A percentile compares a stretch with the other conserved stretches of the same genome.
phyloP scores from a whole-genome alignment of 345 rosid genomes.

The Excoecaria cochinchinensis region DNA sequence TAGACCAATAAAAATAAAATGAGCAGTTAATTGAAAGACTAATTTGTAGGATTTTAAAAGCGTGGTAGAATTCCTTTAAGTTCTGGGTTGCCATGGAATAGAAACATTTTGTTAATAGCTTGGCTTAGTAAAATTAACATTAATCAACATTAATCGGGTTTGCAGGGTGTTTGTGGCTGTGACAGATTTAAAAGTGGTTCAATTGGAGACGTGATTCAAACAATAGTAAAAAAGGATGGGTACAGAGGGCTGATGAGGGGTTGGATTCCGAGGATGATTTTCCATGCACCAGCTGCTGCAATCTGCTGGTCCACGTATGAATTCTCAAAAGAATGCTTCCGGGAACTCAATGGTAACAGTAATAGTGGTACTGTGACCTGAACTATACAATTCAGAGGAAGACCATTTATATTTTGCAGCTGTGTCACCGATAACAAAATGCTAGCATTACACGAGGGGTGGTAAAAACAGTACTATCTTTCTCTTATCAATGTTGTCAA shows the following conservation, averaged over 20 bases:
- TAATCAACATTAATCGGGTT: slow-evolving; percentile 8
- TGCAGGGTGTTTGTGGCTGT: slow-evolving; percentile 97
- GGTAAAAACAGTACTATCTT: slow-evolving; percentile 14
- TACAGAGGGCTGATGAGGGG: slow-evolving; percentile 87
- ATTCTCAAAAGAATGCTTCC: slow-evolving; percentile 68
- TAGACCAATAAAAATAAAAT: neutral
- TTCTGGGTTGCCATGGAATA: neutral
- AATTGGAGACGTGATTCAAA: slow-evolving; percentile 60
- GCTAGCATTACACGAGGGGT: slow-evolving; percentile 15
- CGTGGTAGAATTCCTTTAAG: neutral
- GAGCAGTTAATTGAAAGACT: neutral
- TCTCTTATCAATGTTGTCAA: neutral
- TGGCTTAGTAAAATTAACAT: neutral
- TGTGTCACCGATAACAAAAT: slow-evolving; percentile 7
- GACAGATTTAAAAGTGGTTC: slow-evolving; percentile 76
- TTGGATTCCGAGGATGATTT: slow-evolving; percentile 96
- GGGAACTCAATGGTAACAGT: slow-evolving; percentile 44
- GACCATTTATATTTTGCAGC: slow-evolving; percentile 19
- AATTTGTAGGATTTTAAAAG: neutral
- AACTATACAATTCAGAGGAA: slow-evolving; percentile 14
- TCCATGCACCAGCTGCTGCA: slow-evolving; percentile 99
- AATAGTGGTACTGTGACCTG: slow-evolving; percentile 41
- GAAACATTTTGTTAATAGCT: slow-evolving; percentile 1
- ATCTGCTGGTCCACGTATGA: slow-evolving; percentile 97
- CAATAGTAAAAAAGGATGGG: slow-evolving; percentile 76